These are phyloP conservation scores for Podaxis sp. DNA, from an alignment of 768 basidiomycete species.

Conservation along the genomic window DNA sequence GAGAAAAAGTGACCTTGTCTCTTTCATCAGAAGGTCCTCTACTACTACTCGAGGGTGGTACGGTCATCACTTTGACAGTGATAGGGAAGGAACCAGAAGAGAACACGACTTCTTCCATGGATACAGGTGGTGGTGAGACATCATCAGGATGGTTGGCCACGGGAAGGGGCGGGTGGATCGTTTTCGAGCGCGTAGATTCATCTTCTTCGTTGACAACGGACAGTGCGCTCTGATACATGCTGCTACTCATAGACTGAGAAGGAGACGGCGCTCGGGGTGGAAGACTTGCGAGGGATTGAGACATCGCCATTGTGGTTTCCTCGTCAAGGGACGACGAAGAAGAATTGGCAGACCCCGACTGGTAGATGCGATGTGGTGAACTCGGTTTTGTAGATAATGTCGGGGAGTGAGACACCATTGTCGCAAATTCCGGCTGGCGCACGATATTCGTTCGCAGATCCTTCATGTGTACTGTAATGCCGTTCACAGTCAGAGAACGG, in stretches of 20 bases:
- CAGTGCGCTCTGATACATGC: constrained; percentile 72
- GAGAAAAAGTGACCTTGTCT: constrained; percentile 29
- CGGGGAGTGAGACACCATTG: background rate
- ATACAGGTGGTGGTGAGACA: background rate
- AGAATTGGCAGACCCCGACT: constrained; percentile 45
- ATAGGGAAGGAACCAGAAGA: constrained; percentile 68
- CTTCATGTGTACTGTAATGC: constrained; percentile 45
- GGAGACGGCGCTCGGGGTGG: constrained; percentile 49
- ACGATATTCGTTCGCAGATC: background rate
- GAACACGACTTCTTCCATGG: constrained; percentile 47
- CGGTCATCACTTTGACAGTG: constrained; percentile 49
- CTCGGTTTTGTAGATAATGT: constrained; percentile 22
- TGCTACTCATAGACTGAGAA: constrained; percentile 51
- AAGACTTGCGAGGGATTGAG: constrained; percentile 68
- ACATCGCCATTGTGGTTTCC: constrained; percentile 65
- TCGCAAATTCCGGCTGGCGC: background rate
- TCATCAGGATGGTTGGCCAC: background rate
- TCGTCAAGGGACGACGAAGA: constrained; percentile 68
- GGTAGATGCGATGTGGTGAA: constrained; percentile 26
- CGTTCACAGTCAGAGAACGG: constrained; percentile 57
- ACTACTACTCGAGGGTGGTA: constrained; percentile 31
- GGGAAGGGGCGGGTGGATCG: background rate
- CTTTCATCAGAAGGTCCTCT: background rate
- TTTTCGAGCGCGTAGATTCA: background rate
- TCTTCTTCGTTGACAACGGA: constrained; percentile 7